Percentiles rank a stretch among this genome's conserved stretches.
Conservation (phyloP, 306 rosid species). For the Betula pendula region DNA sequence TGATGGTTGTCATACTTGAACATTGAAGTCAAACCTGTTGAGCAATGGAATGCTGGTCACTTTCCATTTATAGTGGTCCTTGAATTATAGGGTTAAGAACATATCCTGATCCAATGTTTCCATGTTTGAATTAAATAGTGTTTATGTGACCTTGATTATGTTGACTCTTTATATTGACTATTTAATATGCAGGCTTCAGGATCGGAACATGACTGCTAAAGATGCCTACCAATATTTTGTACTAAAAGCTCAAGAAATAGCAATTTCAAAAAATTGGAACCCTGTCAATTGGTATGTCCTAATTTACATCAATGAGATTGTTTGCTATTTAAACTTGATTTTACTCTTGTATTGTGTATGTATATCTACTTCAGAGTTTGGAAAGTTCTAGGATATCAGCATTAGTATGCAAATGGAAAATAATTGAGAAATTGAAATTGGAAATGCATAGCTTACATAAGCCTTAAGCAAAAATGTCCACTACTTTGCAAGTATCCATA, state of each 20-base stretch:
- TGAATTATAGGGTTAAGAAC: constrained; percentile 7
- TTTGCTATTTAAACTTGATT: constrained; percentile 15
- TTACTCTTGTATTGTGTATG: background rate
- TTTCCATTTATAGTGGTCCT: background rate
- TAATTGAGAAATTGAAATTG: background rate
- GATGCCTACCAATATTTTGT: constrained; percentile 90
- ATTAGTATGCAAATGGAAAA: background rate
- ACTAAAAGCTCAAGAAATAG: constrained; percentile 82
- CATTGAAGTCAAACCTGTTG: background rate
- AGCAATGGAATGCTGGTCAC: constrained; percentile 10
- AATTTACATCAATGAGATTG: constrained; percentile 6
- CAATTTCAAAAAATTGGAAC: constrained; percentile 76
- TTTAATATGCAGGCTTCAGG: constrained; percentile 68
- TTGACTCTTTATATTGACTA: constrained; percentile 21
- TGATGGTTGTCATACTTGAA: background rate
- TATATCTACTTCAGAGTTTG: background rate
- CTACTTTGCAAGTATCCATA: background rate
- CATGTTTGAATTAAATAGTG: background rate
- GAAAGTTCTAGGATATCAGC: constrained; percentile 3
- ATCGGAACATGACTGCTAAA: constrained; percentile 63
- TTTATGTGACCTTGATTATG: constrained; percentile 10
- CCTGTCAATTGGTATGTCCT: constrained; percentile 89
- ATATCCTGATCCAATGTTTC: constrained; percentile 1
- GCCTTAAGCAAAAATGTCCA: constrained; percentile 5
- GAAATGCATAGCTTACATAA: constrained; percentile 26